phyloP scores from a whole-genome alignment of 1,139 yeast species.

The Tardiomyces digboiensis region DNA sequence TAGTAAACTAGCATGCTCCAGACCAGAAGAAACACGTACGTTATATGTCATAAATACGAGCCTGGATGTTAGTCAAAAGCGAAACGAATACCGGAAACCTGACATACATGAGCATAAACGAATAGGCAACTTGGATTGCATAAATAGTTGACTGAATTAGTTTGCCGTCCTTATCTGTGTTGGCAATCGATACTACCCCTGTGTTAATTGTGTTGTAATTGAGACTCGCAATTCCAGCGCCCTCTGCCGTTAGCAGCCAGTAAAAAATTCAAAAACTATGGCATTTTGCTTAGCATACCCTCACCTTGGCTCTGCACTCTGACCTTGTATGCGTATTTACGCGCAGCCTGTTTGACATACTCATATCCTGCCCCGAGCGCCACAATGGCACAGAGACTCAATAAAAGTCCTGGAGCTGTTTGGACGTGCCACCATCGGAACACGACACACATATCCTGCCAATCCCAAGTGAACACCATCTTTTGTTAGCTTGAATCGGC shows the following conservation, averaged over 20 bases:
- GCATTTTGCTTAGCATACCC: neutral
- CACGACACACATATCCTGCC: constrained; percentile 60
- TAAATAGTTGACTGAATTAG: constrained; percentile 34
- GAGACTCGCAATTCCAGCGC: neutral
- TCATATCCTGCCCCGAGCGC: constrained; percentile 54
- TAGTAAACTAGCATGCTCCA: neutral
- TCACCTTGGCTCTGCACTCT: neutral
- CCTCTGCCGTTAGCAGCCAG: neutral
- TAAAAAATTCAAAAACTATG: neutral
- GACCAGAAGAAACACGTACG: too few relatives aligned
- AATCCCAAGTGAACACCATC: constrained; percentile 80
- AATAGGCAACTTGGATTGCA: constrained; percentile 67
- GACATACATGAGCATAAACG: constrained; percentile 56
- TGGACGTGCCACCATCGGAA: constrained; percentile 74
- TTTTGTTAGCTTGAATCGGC: neutral
- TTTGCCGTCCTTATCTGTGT: constrained; percentile 1
- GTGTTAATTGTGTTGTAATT: neutral
- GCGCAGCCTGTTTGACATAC: constrained; percentile 13
- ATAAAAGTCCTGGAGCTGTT: constrained; percentile 39
- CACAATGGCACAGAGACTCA: constrained; percentile 43
- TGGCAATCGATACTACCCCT: constrained; percentile 2
- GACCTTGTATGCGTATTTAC: constrained; percentile 2
- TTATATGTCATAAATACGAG: constrained; percentile 77
- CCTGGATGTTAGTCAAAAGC: neutral
- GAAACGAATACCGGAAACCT: too few relatives aligned